Conservation (phyloP, 1,139 yeast species). For the Meyerozyma athensensis region DNA sequence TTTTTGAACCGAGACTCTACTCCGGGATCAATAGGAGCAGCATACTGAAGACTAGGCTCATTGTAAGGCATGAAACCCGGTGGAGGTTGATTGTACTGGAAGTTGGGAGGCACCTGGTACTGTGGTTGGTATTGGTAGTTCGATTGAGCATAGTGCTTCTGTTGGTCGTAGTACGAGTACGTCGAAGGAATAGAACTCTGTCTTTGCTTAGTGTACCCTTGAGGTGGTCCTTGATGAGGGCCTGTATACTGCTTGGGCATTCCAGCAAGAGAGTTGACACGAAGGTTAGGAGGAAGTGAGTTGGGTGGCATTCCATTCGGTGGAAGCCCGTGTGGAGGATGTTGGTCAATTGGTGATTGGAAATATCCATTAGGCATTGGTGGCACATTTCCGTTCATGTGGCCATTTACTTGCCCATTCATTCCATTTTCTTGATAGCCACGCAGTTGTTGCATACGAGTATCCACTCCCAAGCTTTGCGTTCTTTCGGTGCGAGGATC, state of each 20-base stretch:
- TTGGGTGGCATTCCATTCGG: slow-evolving; percentile 29
- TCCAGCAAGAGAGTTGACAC: slow-evolving; percentile 8
- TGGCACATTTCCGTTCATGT: background rate
- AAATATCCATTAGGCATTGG: slow-evolving; percentile 10
- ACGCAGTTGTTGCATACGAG: background rate
- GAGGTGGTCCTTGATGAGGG: slow-evolving; percentile 5
- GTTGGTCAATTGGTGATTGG: slow-evolving; percentile 22
- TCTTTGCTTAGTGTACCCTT: slow-evolving; percentile 10
- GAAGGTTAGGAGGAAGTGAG: slow-evolving; percentile 24
- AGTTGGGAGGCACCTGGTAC: slow-evolving; percentile 1
- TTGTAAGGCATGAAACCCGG: background rate
- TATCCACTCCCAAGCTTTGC: background rate
- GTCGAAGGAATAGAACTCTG: slow-evolving; percentile 15
- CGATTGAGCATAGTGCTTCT: background rate
- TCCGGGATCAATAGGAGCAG: slow-evolving; percentile 26
- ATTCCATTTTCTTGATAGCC: background rate
- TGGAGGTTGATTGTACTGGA: slow-evolving; percentile 3
- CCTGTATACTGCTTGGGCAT: slow-evolving; percentile 3
- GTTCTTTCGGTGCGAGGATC: background rate
- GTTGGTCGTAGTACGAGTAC: slow-evolving; percentile 12
- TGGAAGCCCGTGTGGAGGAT: slow-evolving; percentile 37
- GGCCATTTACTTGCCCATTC: background rate
- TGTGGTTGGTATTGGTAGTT: background rate
- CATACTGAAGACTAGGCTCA: slow-evolving; percentile 11
- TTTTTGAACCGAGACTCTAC: slow-evolving; percentile 23